These are phyloP conservation scores for Fraxinus ornus DNA, from an alignment of 305 asterid species.

Conservation along the genomic window DNA sequence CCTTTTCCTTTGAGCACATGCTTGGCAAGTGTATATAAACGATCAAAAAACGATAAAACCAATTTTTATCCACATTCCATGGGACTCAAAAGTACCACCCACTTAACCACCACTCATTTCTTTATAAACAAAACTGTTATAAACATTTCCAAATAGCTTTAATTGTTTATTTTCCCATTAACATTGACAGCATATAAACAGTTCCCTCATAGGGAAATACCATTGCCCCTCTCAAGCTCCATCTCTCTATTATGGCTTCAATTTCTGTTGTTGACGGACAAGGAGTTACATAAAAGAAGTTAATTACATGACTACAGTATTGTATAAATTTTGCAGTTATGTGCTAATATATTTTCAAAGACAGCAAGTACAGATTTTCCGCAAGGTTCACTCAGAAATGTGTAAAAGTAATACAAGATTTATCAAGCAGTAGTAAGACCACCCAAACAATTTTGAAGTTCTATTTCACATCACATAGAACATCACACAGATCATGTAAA, in stretches of 20 bases:
- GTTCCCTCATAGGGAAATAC: neutral
- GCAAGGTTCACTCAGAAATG: neutral
- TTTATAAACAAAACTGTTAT: too few species aligned
- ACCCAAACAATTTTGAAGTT: neutral
- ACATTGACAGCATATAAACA: neutral
- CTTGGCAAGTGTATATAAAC: neutral
- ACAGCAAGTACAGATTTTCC: neutral
- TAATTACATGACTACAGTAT: neutral
- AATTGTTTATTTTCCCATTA: neutral
- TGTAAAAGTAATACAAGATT: neutral
- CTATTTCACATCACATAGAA: slow-evolving; percentile 4
- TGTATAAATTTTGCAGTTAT: neutral
- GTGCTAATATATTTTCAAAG: neutral
- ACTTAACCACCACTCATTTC: neutral
- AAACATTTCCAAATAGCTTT: neutral
- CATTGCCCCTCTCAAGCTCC: neutral
- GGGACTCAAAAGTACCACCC: neutral
- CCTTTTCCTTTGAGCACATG: neutral
- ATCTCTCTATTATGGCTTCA: neutral
- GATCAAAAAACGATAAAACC: neutral
- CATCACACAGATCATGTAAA: slow-evolving; percentile 5
- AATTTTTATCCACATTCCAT: neutral
- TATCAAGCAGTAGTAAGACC: neutral
- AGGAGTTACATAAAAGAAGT: neutral
- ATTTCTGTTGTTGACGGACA: neutral